Evolutionary conservation across 2,329 filamentous ascomycete genomes (phyloP).

Genomic region (Waltergamsia citrina): DNA sequence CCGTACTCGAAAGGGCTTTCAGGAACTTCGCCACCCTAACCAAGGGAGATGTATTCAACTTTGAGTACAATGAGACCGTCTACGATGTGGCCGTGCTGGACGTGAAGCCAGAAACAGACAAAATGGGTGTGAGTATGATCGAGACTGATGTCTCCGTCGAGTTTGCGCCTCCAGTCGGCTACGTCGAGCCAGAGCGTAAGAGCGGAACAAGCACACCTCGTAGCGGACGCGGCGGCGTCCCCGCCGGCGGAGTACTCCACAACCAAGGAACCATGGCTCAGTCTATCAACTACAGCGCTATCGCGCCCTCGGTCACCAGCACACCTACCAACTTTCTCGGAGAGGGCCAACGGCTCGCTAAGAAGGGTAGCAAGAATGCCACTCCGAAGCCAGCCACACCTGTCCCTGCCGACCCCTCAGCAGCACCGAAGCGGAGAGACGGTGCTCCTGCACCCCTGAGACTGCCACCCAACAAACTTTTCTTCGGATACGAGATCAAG

Average conservation of each 20-base stretch:
- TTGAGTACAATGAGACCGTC: constrained; percentile 88
- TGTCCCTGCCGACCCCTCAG: constrained; percentile 28
- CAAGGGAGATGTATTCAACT: constrained; percentile 90
- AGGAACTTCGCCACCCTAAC: constrained; percentile 91
- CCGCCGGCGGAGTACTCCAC: constrained; percentile 67
- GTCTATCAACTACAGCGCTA: constrained; percentile 90
- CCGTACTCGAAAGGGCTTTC: constrained; percentile 93
- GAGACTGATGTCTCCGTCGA: constrained; percentile 96
- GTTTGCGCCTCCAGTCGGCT: constrained; percentile 88
- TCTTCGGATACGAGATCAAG: constrained; percentile 92
- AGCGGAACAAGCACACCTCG: constrained; percentile 84
- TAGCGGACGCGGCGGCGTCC: constrained; percentile 61
- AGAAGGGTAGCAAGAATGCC: constrained; percentile 62
- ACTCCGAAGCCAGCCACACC: constrained; percentile 64
- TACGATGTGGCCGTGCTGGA: constrained; percentile 92
- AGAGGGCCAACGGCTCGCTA: constrained; percentile 75
- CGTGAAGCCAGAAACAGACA: constrained; percentile 75
- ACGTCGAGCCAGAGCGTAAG: constrained; percentile 71
- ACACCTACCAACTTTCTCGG: constrained; percentile 70
- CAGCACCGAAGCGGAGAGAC: constrained; percentile 33
- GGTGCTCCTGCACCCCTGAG: constrained; percentile 83
- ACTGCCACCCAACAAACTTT: constrained; percentile 79
- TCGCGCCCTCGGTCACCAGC: constrained; percentile 68
- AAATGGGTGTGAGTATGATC: constrained; percentile 85
- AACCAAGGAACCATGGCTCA: constrained; percentile 91